A percentile compares a stretch with the other conserved stretches of the same genome.
phyloP scores from a whole-genome alignment of 257 asterid genomes.

The Nicotiana benthamiana region DNA sequence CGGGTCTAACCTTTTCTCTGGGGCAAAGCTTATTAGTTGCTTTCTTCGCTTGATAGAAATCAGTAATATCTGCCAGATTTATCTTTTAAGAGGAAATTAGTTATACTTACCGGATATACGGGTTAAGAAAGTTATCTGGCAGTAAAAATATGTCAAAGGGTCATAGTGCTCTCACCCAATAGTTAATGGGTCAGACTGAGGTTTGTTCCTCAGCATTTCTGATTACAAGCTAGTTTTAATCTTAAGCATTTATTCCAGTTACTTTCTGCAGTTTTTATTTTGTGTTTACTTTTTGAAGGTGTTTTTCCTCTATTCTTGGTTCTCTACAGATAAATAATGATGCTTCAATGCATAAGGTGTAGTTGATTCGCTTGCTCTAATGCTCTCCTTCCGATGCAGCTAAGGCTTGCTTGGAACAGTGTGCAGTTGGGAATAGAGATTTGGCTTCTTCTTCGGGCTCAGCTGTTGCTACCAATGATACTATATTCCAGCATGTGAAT shows the following conservation, averaged over 20 bases:
- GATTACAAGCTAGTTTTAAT: not conserved
- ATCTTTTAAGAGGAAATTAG: not conserved
- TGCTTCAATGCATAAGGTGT: not conserved
- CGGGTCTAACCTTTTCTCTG: not conserved
- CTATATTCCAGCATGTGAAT: constrained; percentile 50
- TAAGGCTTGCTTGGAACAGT: constrained; percentile 70
- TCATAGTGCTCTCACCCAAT: not conserved
- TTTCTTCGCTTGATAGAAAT: not conserved
- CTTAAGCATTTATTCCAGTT: not conserved
- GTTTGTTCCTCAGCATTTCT: not conserved
- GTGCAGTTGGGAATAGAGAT: constrained; percentile 48
- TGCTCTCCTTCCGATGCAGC: constrained; percentile 36
- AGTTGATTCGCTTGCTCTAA: not conserved
- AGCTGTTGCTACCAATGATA: constrained; percentile 12
- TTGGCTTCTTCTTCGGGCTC: constrained; percentile 19
- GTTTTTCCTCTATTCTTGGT: not conserved
- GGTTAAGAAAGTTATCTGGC: not conserved
- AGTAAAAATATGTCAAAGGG: not conserved
- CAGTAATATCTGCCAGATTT: not conserved
- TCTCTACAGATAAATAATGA: not conserved
- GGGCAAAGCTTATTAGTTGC: not conserved
- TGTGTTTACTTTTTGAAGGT: not conserved
- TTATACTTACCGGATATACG: not conserved
- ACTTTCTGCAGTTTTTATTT: not conserved
- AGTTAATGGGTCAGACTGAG: not conserved